Base-by-base conservation (phyloP, 2,329 filamentous ascomycete species). In the Phyllosticta capitalensis region DNA sequence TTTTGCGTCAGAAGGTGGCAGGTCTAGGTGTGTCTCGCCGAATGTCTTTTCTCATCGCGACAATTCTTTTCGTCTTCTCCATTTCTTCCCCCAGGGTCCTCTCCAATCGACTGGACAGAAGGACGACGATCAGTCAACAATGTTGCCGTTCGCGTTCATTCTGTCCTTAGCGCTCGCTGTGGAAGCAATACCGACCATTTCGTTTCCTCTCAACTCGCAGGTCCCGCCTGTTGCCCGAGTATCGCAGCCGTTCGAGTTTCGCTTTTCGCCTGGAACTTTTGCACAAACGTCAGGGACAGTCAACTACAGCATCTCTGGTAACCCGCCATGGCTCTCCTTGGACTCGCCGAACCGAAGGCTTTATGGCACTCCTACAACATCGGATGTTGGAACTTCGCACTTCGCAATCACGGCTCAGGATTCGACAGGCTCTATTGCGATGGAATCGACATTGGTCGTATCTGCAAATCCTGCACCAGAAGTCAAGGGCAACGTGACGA, bases 141-240 rank as follows among this genome's bases (percentile, higher is more conserved):
- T 56, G 62, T 64, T 65, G 66, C 62, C 61, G 55, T 30, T 65
- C 53, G 58, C 63, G 22, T 62, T 61, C 7, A 19, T 67, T 22
- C 55, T 64, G 33, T 38, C 67, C 21, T 61, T 69, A 33, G 55
- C 61, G 54, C 58, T 61, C 17, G 60, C 61, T 20, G 64, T 60
- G 48, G 58, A 62, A n/a, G 71, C 71, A 59, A 64, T 62, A 22
- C 73, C 74, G 19, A 69, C 71, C 52, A 67, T 75, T 56, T 77
- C 77, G 53, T 92, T 92, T 65, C 90, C 90, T 0, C 79, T 95
- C 71, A 95, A 94, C 72, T 85, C 89, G 2, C 91, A 96, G 71
- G 81, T 95, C 0, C 90, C 90, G 30, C 86, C 87, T 3, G 86
- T 92, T 57, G 90, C 89, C 20, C 82, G 88, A 64, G 78, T 88